These are phyloP conservation scores for Purshia tridentata DNA, from an alignment of 306 rosid species.

Conservation along the genomic window DNA sequence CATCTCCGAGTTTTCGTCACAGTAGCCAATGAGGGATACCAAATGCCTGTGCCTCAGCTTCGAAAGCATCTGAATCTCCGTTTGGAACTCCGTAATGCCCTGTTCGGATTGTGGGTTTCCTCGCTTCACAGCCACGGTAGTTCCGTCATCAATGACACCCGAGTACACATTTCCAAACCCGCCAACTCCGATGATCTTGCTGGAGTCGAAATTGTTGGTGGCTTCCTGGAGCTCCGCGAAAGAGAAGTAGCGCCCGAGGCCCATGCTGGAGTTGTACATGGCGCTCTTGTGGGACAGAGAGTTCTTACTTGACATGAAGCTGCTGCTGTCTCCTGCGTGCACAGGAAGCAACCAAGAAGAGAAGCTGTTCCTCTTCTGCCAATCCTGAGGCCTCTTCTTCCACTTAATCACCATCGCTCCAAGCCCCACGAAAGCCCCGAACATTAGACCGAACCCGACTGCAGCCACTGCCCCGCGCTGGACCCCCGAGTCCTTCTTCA, in stretches of 20 bases:
- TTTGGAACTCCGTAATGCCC: conserved; percentile 51
- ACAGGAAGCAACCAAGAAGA: conserved; percentile 56
- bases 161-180: conserved; percentile 53
- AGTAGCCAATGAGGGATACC: conserved; percentile 52
- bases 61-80: conserved; percentile 55
- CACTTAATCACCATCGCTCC: conserved; percentile 59
- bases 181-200: conserved; percentile 48
- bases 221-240: conserved; percentile 47
- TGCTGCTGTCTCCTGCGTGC: conserved; percentile 40
- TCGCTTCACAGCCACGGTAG: conserved; percentile 45
- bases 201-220: conserved; percentile 49
- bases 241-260: conserved; percentile 49
- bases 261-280: conserved; percentile 32
- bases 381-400: conserved; percentile 53
- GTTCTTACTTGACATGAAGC: conserved; percentile 43
- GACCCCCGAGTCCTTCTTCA: neutral
- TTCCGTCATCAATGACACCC: conserved; percentile 42
- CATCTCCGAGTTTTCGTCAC: conserved; percentile 55
- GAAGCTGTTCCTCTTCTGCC: conserved; percentile 58
- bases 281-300: conserved; percentile 33
- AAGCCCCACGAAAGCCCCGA: conserved; percentile 49
- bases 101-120: conserved; percentile 54
- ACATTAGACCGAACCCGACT: conserved; percentile 51
- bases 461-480: conserved; percentile 45
- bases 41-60: conserved; percentile 53